Conservation (phyloP, 108 stramenopile species). For the Bacterosira constricta region DNA sequence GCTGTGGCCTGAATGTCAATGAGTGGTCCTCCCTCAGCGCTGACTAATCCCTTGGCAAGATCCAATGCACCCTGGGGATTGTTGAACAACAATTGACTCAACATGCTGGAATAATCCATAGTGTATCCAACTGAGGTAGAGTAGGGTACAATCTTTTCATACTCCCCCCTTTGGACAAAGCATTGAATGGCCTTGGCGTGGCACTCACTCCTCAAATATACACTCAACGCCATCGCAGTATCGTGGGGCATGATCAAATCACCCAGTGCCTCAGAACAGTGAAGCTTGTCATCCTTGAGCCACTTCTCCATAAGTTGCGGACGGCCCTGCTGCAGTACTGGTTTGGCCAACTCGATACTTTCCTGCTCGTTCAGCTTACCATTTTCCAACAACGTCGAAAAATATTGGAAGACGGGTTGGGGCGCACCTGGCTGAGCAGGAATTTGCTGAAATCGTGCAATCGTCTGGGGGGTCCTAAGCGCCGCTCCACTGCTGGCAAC, state of each 20-base stretch:
- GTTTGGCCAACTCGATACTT: conserved; percentile 97
- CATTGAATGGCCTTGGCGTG: conserved; percentile 99
- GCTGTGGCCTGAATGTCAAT: conserved; percentile 97
- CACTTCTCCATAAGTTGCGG: conserved; percentile 98
- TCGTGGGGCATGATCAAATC: conserved; percentile 96
- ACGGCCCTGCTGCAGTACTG: conserved; percentile 95
- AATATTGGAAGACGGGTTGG: conserved; percentile 98
- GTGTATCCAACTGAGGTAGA: conserved; percentile 93
- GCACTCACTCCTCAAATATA: conserved; percentile 95
- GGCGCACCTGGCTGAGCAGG: conserved; percentile 96
- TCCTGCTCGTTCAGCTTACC: conserved; percentile 97
- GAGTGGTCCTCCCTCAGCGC: conserved; percentile 90
- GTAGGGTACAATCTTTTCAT: conserved; percentile 99
- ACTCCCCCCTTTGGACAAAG: conserved; percentile 98
- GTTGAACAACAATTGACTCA: conserved; percentile 96
- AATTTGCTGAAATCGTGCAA: conserved; percentile 96
- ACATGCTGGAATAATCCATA: conserved; percentile 96
- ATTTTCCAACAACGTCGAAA: conserved; percentile 94
- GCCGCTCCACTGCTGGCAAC: conserved; percentile 90
- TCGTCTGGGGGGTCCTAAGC: conserved; percentile 96
- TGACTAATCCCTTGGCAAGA: conserved; percentile 95
- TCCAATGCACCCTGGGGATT: conserved; percentile 98
- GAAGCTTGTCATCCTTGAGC: conserved; percentile 97
- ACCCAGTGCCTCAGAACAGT: conserved; percentile 94
- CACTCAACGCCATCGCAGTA: conserved; percentile 96